Base-by-base conservation (phyloP, 108 stramenopile genomes). In the Pelagomonas calceolata region DNA sequence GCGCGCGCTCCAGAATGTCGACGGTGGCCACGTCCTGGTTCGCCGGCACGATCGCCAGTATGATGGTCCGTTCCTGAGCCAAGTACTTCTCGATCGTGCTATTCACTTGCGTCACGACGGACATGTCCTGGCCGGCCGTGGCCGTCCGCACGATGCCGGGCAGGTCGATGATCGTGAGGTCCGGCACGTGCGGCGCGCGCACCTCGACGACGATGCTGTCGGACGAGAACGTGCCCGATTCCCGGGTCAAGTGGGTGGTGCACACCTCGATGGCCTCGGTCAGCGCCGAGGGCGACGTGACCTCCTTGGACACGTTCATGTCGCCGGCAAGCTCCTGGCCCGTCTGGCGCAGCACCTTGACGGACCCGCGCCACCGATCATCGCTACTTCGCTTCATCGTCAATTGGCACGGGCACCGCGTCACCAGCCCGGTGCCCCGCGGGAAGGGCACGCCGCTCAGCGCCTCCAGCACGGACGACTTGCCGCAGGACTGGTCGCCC, bases 121-220 rank as follows among this genome's bases (percentile, higher is more conserved):
- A 39, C 34, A 64, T 70, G 44, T 82, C 83, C 78, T 94, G 88
- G 26, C 82, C 78, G 51, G 67, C 46, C 32, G 76, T 81, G 4
- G 77, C 76, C 39, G 83, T 86, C 30, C 89, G 88, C 0, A 92
- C 90, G 63, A 92, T 77, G 45, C 98, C 98, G 4, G 98, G 98
- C 34, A 99, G 75, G 79, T 99, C 98, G 36, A 99, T 96, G 73
- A 99, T 78, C n/a, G 98, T 99, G 33, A 99, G 81, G 70, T 92
- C 89, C 30, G 97, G 83, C 44, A 99, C 98, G 51, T 84, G 66
- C 15, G 98, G 97, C 46, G 89, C 89, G 81, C 80, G 95, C 30
- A 99, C 91, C 68, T 92, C 92, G 72, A 99, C 83, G 81, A 90
- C 84, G 74, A 99, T 98, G 32, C 96, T 91, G 51, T 60, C 51